Conservation (phyloP, 768 basidiomycete species). For the Boletus reticulatus region DNA sequence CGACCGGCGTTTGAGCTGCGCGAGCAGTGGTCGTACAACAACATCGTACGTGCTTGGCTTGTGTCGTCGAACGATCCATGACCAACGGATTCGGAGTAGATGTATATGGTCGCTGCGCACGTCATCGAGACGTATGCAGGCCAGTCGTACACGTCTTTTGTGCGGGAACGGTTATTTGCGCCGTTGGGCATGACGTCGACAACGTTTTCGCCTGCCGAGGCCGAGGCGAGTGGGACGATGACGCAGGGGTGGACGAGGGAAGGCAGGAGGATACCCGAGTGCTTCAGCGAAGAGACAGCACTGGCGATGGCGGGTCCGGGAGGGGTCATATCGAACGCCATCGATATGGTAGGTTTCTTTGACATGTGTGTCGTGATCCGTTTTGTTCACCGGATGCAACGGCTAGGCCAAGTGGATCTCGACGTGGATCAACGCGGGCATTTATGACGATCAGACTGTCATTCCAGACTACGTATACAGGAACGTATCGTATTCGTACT, state of each 20-base stretch:
- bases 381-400: background rate
- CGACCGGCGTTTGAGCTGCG: conserved; percentile 35
- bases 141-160: conserved; percentile 37
- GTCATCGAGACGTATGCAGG: conserved; percentile 35
- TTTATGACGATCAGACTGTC: conserved; percentile 30
- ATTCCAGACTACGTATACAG: conserved; percentile 32
- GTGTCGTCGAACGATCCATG: no score
- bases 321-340: conserved; percentile 42
- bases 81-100: conserved; percentile 29
- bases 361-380: background rate
- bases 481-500: conserved; percentile 32
- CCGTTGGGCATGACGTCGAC: conserved; percentile 38
- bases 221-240: no score
- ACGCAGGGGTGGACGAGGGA: no score
- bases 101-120: conserved; percentile 37
- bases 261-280: conserved; percentile 3
- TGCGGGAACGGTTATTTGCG: conserved; percentile 38
- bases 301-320: conserved; percentile 34
- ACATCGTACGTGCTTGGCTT: conserved; percentile 27
- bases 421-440: conserved; percentile 34
- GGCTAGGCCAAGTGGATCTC: conserved; percentile 40
- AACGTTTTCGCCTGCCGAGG: no score
- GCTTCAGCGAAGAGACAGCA: conserved; percentile 26
- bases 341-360: conserved; percentile 35
- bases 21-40: conserved; percentile 39